Evolutionary conservation across 1,284 basidiomycete species (phyloP).

Genomic region (Cerioporus squamosus): DNA sequence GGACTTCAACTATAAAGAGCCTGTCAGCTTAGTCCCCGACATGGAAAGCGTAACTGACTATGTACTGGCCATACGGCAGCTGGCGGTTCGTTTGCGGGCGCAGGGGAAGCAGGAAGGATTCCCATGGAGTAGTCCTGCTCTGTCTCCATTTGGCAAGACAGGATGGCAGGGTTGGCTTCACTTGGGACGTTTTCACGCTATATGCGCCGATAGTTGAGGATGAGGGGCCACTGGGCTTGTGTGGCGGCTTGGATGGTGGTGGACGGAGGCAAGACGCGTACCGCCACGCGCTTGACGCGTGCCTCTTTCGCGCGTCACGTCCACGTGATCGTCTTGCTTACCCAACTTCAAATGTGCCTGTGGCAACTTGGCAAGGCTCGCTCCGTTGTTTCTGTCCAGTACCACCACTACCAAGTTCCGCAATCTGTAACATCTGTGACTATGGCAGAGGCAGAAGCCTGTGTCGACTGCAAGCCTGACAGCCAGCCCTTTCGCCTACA

Average conservation of each 20-base stretch:
- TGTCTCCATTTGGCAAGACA: slow-evolving; percentile 18
- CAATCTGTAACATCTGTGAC: neutral
- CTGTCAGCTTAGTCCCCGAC: neutral
- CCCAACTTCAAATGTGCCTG: no score
- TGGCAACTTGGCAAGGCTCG: neutral
- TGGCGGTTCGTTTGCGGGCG: slow-evolving; percentile 14
- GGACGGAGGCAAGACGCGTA: slow-evolving; percentile 20
- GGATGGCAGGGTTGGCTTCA: neutral
- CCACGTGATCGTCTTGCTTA: slow-evolving; percentile 25
- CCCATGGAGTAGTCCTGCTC: slow-evolving; percentile 31
- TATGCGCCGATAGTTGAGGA: neutral
- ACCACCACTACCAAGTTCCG: neutral
- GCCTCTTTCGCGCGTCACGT: slow-evolving; percentile 14
- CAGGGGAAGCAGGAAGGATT: slow-evolving; percentile 19
- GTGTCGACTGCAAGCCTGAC: slow-evolving; percentile 28
- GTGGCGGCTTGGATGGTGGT: slow-evolving; percentile 7
- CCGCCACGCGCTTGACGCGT: slow-evolving; percentile 20
- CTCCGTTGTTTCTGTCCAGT: neutral
- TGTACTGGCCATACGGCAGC: slow-evolving; percentile 61
- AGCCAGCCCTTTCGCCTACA: neutral
- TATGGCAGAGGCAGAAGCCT: slow-evolving; percentile 24
- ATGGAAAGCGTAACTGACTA: slow-evolving; percentile 40
- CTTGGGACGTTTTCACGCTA: neutral
- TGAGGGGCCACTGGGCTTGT: neutral
- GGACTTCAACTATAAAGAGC: slow-evolving; percentile 76